Base-by-base conservation (phyloP, 768 basidiomycete species). In the Paxillus rubicundulus region DNA sequence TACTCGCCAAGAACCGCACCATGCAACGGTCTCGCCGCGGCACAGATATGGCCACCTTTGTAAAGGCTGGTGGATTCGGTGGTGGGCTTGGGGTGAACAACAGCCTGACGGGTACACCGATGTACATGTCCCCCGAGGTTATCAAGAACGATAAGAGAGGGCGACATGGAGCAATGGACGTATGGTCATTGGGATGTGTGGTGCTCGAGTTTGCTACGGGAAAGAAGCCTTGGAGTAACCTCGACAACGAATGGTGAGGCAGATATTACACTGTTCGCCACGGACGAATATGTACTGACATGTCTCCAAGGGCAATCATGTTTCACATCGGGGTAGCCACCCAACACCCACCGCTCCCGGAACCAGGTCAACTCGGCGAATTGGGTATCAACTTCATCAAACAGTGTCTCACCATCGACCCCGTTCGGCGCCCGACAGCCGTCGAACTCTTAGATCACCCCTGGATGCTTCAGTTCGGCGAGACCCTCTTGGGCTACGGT, bases 121-220 rank as follows among this genome's bases (percentile, higher is more conserved):
- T 98, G 96, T 98, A 99, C 70, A 98, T 99, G 92, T 97, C 95
- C 5, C 97, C 97, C 2, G 97, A 99, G 67, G 85, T 97, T 49
- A 98, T 99, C 75, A 92, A 96, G 74, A 97, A 89, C 61, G 92
- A 96, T 61, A 86, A 80, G 56, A 77, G 85, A 13, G 93, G 94
- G 24, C 79, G 88, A 46, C 85, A 91, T 57, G 97, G 97, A 16
- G 92, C 96, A 10, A 97, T 97, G 90, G 97, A 99, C 67, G 86
- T 99, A 40, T 99, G 97, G 97, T 92, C 93, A 20, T 72, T 98
- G 52, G 97, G 97, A 16, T 98, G 97, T 65, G 93, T 98, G n/a
- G 86, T 98, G 13, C 81, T 98, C 28, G 95, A 99, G 68, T 93
- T 90, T 64, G 91, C 92, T 6, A 99, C 97, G 0, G 97, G 97